A percentile compares a stretch with the other conserved stretches of the same genome.
Evolutionary conservation across 768 basidiomycete species (phyloP).

Genomic region (Phlebiopsis flavidoalba): DNA sequence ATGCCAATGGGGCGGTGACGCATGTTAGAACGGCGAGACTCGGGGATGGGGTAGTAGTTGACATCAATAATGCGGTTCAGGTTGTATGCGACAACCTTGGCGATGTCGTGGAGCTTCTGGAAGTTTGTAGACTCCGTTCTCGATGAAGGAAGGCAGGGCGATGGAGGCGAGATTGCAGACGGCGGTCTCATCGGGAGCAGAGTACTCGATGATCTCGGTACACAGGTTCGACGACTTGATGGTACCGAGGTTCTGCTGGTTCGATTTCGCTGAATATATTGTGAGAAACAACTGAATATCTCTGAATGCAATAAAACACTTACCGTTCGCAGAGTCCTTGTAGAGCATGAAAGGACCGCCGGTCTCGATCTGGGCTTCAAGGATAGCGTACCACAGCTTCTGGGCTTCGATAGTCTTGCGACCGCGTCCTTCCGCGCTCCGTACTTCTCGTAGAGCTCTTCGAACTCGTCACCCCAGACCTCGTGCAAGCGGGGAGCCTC

Average conservation of each 20-base stretch:
- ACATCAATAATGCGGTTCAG: constrained; percentile 91
- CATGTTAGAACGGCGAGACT: constrained; percentile 90
- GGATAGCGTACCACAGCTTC: constrained; percentile 96
- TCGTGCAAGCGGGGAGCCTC: constrained; percentile 90
- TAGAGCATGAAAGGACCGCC: constrained; percentile 99
- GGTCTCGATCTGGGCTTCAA: constrained; percentile 97
- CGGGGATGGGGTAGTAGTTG: constrained; percentile 93
- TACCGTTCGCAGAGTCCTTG: constrained; percentile 93
- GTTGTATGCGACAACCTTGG: constrained; percentile 90
- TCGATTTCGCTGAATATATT: constrained; percentile 75
- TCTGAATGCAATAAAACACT: constrained; percentile 22
- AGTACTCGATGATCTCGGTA: constrained; percentile 99
- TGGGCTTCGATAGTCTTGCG: constrained; percentile 87
- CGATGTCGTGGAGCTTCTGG: constrained; percentile 88
- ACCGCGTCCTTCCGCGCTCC: constrained; percentile 86
- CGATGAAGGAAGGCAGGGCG: constrained; percentile 89
- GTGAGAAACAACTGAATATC: background rate
- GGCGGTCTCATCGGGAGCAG: constrained; percentile 93
- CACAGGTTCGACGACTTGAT: constrained; percentile 99
- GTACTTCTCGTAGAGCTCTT: constrained; percentile 78
- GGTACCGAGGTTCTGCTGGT: constrained; percentile 96
- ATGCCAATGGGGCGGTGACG: constrained; percentile 97
- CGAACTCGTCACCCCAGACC: constrained; percentile 87
- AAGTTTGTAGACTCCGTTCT: constrained; percentile 85
- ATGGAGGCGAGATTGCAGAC: constrained; percentile 99